A percentile compares a stretch with the other conserved stretches of the same genome.
phyloP scores from a whole-genome alignment of 345 rosid genomes.

The Populus alba region DNA sequence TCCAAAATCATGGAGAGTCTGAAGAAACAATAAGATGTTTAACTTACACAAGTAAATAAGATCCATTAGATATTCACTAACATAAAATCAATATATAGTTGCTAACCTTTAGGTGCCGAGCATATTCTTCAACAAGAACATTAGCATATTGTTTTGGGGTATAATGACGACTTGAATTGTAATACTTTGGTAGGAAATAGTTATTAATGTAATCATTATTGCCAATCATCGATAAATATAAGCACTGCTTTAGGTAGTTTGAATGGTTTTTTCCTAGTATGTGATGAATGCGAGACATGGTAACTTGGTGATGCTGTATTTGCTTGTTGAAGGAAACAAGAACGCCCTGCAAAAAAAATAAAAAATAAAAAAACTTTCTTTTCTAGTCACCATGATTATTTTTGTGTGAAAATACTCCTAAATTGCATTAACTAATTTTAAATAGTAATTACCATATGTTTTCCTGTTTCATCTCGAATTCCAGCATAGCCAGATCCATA shows the following conservation, averaged over 20 bases:
- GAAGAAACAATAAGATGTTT: no score
- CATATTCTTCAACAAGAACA: conserved; percentile 1
- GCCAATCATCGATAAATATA: conserved; percentile 18
- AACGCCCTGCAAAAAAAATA: neutral
- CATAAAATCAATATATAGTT: neutral
- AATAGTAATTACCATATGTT: neutral
- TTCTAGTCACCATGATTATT: no score
- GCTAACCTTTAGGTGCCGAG: conserved; percentile 8
- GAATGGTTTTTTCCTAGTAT: conserved; percentile 8
- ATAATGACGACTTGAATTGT: conserved; percentile 2
- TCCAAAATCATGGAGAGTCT: conserved; percentile 7
- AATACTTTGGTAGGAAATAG: neutral
- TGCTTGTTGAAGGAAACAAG: conserved; percentile 5
- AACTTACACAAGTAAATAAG: no score
- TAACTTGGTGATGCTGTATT: conserved; percentile 9
- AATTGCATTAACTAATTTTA: no score
- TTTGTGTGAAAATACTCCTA: no score
- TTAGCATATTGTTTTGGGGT: conserved; percentile 8
- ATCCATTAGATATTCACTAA: neutral
- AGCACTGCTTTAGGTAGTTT: neutral
- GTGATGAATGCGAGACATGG: conserved; percentile 8
- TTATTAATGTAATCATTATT: conserved; percentile 25
- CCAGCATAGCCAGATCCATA: conserved; percentile 21
- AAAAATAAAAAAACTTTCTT: no score
- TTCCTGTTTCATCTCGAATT: conserved; percentile 17